These are phyloP conservation scores for Haematococcus lacustris DNA, from an alignment of 139 green algal species.

Conservation along the genomic window DNA sequence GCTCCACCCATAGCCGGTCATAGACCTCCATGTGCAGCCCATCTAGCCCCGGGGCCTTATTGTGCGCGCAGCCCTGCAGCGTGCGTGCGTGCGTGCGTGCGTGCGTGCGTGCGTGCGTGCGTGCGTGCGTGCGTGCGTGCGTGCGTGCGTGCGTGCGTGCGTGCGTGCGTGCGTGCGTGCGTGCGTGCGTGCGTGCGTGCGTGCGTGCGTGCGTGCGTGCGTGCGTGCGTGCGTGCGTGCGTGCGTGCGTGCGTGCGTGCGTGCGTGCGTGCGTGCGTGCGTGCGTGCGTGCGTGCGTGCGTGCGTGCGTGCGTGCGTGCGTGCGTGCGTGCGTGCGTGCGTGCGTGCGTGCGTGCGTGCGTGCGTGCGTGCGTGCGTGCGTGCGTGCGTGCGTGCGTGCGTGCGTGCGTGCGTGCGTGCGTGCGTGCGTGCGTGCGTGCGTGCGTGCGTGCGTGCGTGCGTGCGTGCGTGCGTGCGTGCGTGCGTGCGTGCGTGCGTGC, in stretches of 20 bases:
- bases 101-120: slow-evolving; percentile 18
- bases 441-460: slow-evolving; percentile 16
- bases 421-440: slow-evolving; percentile 23
- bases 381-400: slow-evolving; percentile 12
- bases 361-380: neutral
- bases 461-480: slow-evolving; percentile 18
- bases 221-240: slow-evolving; percentile 18
- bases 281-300: slow-evolving; percentile 19
- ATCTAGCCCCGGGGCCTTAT: too few species aligned
- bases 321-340: slow-evolving; percentile 12
- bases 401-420: slow-evolving; percentile 19
- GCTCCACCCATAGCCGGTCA: too few species aligned
- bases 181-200: slow-evolving; percentile 23
- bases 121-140: slow-evolving; percentile 13
- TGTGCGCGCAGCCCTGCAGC: too few species aligned
- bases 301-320: slow-evolving; percentile 11
- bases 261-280: slow-evolving; percentile 20
- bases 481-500: slow-evolving; percentile 19
- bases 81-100: slow-evolving; percentile 11
- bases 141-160: slow-evolving; percentile 14
- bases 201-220: slow-evolving; percentile 16
- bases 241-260: slow-evolving; percentile 19
- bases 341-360: neutral
- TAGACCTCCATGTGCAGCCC: too few species aligned
- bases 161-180: slow-evolving; percentile 19